Percentiles rank a stretch among this genome's conserved stretches.
These are phyloP conservation scores for Cudoniella acicularis DNA, from an alignment of 495 filamentous ascomycete genomes.

Conservation along the genomic window DNA sequence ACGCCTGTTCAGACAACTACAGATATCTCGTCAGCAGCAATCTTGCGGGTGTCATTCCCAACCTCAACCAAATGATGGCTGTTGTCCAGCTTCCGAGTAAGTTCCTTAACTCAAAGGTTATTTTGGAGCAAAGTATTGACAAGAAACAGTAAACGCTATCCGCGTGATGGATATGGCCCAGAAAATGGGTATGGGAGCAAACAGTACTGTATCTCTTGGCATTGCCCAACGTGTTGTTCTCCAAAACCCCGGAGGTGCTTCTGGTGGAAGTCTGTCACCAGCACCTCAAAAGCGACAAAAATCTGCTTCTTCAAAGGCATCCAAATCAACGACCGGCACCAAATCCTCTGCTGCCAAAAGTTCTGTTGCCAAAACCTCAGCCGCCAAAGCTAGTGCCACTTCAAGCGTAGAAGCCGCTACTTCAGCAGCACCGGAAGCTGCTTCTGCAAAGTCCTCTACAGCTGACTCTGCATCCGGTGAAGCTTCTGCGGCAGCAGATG, in stretches of 20 bases:
- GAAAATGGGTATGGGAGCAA: constrained; percentile 18
- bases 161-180: constrained; percentile 22
- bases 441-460: neutral
- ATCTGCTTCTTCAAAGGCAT: neutral
- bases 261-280: constrained; percentile 9
- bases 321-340: neutral
- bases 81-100: constrained; percentile 29
- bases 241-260: constrained; percentile 26
- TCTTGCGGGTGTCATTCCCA: constrained; percentile 21
- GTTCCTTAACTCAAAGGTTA: neutral
- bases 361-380: neutral
- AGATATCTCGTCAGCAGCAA: constrained; percentile 26
- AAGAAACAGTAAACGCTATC: constrained; percentile 20
- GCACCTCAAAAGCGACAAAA: constrained; percentile 4
- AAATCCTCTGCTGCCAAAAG: neutral
- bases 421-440: neutral
- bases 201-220: constrained; percentile 14
- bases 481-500: neutral
- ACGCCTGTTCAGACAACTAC: constrained; percentile 22
- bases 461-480: neutral
- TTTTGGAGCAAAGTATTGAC: neutral
- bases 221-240: constrained; percentile 23
- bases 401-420: neutral
- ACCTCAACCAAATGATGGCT: constrained; percentile 25
- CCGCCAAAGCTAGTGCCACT: neutral